Evolutionary conservation across 805 yeast species (phyloP), one percentile per base, ranked within the genome.

Genomic region (Ogataea populi-albae): DNA sequence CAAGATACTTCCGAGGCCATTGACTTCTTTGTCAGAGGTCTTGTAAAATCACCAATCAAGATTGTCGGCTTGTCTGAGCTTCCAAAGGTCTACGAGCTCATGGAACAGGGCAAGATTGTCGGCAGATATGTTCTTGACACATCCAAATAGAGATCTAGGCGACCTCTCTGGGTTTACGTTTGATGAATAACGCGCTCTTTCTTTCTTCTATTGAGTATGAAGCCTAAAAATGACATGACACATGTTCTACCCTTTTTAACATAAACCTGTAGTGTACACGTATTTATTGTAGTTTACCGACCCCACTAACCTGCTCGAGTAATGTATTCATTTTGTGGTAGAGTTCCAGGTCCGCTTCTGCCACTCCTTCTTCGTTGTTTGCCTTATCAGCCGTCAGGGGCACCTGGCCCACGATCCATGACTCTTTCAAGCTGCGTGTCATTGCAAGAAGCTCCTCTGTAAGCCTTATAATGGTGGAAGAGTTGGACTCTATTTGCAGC

Each of bases 71-170:
- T 86, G 52, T 77, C 87, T 39, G 79, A 79, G 54, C 70, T 86
- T 47, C 77, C 82, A 47, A 63, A 62, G 38, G 81, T 87, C 49
- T 87, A 73, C 69, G 74, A 79, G 49, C 72, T 77, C 63, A 87
- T 88, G 96, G 86, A 77, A 65, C 73, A 79, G 65, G 95, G 95
- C 55, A 76, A 82, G 69, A 80, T 88, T 58, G 77, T 80, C 50
- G 96, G 96, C 54, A 79, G 96, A 68, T 83, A 83, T 61, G 96
- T 88, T 43, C 80, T 87, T 48, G 96, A 88, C 69, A 79, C 84
- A 32, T 62, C 75, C 45, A 76, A 78, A 60, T 81, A 67, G 66
- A n/a, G n/a, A n/a, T 34, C 60, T 22, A n/a, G n/a, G n/a, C n/a
- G n/a, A n/a, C n/a, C n/a, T n/a, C n/a, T n/a, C n/a, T n/a, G n/a